These are phyloP conservation scores for Hypoxylon fragiforme DNA, from an alignment of 495 filamentous ascomycete species.

Conservation along the genomic window DNA sequence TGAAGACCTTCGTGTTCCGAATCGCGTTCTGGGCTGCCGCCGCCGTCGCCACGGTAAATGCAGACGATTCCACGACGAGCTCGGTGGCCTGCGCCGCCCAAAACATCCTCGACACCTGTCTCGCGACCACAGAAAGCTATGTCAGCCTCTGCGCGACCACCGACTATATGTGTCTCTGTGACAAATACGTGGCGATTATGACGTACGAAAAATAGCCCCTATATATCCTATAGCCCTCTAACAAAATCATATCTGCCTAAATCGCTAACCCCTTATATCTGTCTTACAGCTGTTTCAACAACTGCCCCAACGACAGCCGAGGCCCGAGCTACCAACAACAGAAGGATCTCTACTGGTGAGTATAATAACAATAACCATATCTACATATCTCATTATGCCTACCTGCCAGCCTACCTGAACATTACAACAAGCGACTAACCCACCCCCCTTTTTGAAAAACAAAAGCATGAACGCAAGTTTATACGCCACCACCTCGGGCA, in stretches of 20 bases:
- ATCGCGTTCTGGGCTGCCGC: conserved; percentile 39
- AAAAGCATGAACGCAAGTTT: conserved; percentile 23
- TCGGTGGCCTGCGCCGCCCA: conserved; percentile 42
- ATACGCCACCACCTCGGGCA: conserved; percentile 19
- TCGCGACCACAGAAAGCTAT: conserved; percentile 42
- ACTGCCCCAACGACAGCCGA: conserved; percentile 51
- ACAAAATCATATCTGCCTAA: no score
- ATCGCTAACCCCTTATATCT: no score
- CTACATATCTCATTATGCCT: background rate
- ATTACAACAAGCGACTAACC: no score
- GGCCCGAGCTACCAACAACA: conserved; percentile 33
- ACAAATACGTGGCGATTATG: conserved; percentile 41
- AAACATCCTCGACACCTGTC: conserved; percentile 51
- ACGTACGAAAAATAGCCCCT: conserved; percentile 37
- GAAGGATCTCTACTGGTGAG: conserved; percentile 46
- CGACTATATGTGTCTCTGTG: conserved; percentile 49
- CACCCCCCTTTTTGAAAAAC: background rate
- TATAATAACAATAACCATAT: background rate
- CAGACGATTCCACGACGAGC: conserved; percentile 22
- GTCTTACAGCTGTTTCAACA: conserved; percentile 48
- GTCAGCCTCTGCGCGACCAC: conserved; percentile 38
- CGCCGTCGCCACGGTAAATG: conserved; percentile 19
- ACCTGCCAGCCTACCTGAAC: no score
- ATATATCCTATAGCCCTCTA: no score
- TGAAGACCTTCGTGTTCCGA: conserved; percentile 42